A percentile compares a stretch with the other conserved stretches of the same genome.
phyloP scores from a whole-genome alignment of 495 filamentous ascomycete genomes.

The Lophium mytilinum region DNA sequence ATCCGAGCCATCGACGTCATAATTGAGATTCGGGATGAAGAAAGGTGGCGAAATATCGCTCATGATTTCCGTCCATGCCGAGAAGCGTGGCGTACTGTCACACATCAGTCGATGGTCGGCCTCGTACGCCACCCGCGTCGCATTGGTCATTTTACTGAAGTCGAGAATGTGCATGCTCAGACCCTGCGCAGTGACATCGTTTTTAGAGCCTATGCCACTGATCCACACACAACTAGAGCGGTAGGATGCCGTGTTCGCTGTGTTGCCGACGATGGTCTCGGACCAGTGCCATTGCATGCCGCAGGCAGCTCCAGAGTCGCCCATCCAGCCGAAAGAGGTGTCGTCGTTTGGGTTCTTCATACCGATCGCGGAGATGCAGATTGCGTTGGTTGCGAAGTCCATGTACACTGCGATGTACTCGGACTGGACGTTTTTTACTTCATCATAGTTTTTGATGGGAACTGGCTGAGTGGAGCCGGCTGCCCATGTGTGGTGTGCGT shows the following conservation, averaged over 20 bases:
- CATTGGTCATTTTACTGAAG: neutral
- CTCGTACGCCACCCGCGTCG: neutral
- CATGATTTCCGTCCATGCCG: neutral
- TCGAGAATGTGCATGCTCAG: neutral
- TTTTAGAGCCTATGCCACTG: neutral
- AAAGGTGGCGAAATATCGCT: neutral
- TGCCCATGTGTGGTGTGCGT: neutral
- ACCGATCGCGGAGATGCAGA: neutral
- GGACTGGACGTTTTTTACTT: neutral
- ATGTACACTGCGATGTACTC: neutral
- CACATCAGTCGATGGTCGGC: neutral
- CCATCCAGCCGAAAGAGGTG: neutral
- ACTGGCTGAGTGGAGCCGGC: neutral
- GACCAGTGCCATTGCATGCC: neutral
- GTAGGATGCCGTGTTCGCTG: neutral
- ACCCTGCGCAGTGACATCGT: neutral
- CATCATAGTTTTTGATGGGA: neutral
- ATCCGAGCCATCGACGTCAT: neutral
- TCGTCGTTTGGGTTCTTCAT: neutral
- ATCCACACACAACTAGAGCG: neutral
- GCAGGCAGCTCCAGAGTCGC: neutral
- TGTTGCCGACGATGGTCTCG: neutral
- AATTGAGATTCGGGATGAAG: neutral
- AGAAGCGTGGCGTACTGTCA: neutral
- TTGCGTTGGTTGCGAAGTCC: neutral